These are phyloP conservation scores for Tricholoma matsutake DNA, from an alignment of 768 basidiomycete genomes.

Conservation along the genomic window DNA sequence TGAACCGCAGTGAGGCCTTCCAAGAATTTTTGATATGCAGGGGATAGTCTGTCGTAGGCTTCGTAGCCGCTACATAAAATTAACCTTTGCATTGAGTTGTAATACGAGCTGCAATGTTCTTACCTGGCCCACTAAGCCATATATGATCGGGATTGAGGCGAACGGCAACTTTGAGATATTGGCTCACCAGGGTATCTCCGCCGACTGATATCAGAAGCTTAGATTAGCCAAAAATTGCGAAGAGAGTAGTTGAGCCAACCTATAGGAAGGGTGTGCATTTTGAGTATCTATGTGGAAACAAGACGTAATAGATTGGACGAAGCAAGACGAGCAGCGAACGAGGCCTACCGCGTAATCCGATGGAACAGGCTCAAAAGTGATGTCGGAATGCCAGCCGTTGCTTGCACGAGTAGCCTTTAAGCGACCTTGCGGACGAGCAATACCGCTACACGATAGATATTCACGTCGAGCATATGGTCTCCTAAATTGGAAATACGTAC, in stretches of 20 bases:
- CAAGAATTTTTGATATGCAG: slow-evolving; percentile 48
- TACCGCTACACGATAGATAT: slow-evolving; percentile 29
- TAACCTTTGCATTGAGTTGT: neutral
- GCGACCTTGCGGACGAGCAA: slow-evolving; percentile 30
- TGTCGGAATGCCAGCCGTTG: slow-evolving; percentile 52
- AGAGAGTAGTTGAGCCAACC: slow-evolving; percentile 18
- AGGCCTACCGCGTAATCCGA: slow-evolving; percentile 50
- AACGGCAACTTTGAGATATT: neutral
- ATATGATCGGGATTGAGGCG: neutral
- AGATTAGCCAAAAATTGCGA: neutral
- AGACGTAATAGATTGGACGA: neutral
- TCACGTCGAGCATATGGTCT: neutral
- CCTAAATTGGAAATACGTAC: slow-evolving; percentile 22
- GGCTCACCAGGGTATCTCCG: slow-evolving; percentile 41
- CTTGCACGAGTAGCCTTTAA: slow-evolving; percentile 35
- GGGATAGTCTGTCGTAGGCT: slow-evolving; percentile 62
- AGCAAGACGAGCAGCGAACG: neutral
- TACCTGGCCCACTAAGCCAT: slow-evolving; percentile 38
- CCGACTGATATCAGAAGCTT: slow-evolving; percentile 21
- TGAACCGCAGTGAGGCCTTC: slow-evolving; percentile 59
- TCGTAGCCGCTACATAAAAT: slow-evolving; percentile 44
- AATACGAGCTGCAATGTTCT: neutral
- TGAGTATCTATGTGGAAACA: slow-evolving; percentile 29
- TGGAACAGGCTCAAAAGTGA: slow-evolving; percentile 59
- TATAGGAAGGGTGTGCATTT: slow-evolving; percentile 38